Evolutionary conservation across 148 eudicot genomes (phyloP), one percentile per base, ranked within the genome.

Genomic region (Talinum fruticosum): DNA sequence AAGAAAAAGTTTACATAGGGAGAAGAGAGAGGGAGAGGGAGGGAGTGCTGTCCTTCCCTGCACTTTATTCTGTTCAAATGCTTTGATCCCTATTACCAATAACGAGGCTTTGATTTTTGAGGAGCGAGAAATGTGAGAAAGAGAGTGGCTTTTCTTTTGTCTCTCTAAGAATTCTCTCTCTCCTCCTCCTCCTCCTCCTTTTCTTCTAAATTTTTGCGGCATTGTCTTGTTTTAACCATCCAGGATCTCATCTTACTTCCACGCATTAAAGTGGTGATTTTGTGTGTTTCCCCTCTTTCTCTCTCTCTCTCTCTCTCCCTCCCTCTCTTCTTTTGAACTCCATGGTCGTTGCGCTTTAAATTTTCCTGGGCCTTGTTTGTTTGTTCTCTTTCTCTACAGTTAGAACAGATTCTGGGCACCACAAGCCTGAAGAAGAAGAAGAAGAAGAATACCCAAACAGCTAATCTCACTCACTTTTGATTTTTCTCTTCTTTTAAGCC

Each of bases 61-160:
- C 89, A 85, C 92, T 92, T 92, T 90, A 90, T 92, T 92, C 92
- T 82, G 89, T 87, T 87, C 88, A 92, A 90, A 85, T 80, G 79
- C 87, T 81, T 86, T 79, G 86, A 85, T n/a, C n/a, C n/a, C n/a
- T 74, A 78, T 84, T 80, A 75, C 85, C 79, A 62, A 76, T 61
- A 78, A 79, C 69, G 66, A 70, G 72, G 69, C 86, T 64, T 73
- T 59, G 51, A 82, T 78, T 78, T 69, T 61, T 64, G 66, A 37
- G 49, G 74, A 47, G 61, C 19, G 74, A 75, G 75, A 80, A 78
- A 69, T 66, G 70, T 66, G 47, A 66, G 38, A 30, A 28, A 3
- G n/a, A 5, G 34, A 30, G 6, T 49, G 28, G 8, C 62, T 14
- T 66, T 53, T 66, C 37, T 37, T 74, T 36, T 59, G 5, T 30